Base-by-base conservation (phyloP, 768 basidiomycete species). In the Kwoniella sp. region DNA sequence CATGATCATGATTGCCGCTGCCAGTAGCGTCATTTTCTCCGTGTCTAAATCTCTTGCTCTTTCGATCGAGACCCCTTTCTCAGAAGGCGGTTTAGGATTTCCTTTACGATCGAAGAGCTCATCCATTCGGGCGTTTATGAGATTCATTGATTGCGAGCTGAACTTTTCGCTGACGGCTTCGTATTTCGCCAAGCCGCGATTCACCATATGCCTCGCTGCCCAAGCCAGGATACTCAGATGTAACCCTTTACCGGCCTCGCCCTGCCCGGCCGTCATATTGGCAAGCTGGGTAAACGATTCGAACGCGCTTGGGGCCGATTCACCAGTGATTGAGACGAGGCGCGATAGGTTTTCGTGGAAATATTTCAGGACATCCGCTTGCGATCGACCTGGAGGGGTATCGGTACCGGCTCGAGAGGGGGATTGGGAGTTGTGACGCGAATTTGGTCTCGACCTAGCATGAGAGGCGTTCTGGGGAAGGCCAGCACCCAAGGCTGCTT, bases 11-110 rank as follows among this genome's bases (percentile, higher is more conserved):
- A 73, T 30, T 17, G 64, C 55, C 23, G 62, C 73, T 12, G 73
- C 75, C 22, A 77, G 58, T 22, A 74, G 55, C 13, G 75, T 77
- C 60, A 77, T 61, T 17, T 54, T 45, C 38, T 74, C 69, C 23
- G 57, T 66, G 20, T 71, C 67, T 20, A 26, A 31, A 29, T 57
- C 45, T 15, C 11, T n/a, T 2, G 47, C 50, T 15, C 47, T 41
- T 5, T 60, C 31, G n/a, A 22, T 15, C 22, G 28, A 13, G 8
- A 8, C 3, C 8, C 41, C 15, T 4, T 8, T 45, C 11, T 56
- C 58, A 25, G 15, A 13, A 2, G 26, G 28, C 17, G 31, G 12
- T 20, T 11, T 55, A 8, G 38, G 53, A 4, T 48, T 41, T 23
- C 64, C 64, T 38, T 30, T 60, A 15, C 28, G 28, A 41, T 65